A percentile compares a stretch with the other conserved stretches of the same genome.
Evolutionary conservation across 768 basidiomycete genomes (phyloP).

Genomic region (Lyophyllum decastes): DNA sequence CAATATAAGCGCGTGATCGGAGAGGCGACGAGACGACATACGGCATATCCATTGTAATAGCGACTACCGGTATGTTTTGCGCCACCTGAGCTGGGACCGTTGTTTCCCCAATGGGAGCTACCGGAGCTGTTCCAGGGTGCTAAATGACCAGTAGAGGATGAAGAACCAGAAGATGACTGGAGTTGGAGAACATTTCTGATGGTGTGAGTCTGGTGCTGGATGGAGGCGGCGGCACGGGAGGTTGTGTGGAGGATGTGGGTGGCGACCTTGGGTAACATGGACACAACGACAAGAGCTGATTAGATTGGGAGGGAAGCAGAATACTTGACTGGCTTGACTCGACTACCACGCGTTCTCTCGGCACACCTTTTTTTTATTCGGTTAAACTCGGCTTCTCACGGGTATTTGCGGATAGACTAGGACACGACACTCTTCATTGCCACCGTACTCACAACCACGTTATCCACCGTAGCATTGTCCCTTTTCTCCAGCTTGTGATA

Average conservation of each 20-base stretch:
- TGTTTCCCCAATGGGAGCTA: constrained; percentile 49
- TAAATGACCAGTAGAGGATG: constrained; percentile 39
- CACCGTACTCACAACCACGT: constrained; percentile 63
- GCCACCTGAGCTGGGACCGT: constrained; percentile 68
- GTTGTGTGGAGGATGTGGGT: constrained; percentile 78
- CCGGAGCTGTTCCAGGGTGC: constrained; percentile 46
- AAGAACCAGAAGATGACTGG: constrained; percentile 52
- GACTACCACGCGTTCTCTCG: constrained; percentile 10
- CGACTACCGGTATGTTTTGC: constrained; percentile 75
- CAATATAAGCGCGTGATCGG: neutral
- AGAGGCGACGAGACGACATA: constrained; percentile 37
- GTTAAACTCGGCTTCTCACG: constrained; percentile 13
- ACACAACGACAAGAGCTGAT: neutral
- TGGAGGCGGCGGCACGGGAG: constrained; percentile 72
- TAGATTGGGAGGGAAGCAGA: constrained; percentile 10
- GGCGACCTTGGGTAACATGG: constrained; percentile 84
- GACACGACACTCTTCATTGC: constrained; percentile 76
- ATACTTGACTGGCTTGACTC: too few relatives aligned
- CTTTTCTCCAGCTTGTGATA: constrained; percentile 65
- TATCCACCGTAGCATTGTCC: constrained; percentile 46
- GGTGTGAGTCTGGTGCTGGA: constrained; percentile 71
- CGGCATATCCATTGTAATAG: constrained; percentile 70
- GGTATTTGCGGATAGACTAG: constrained; percentile 16
- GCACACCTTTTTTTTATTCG: constrained; percentile 11
- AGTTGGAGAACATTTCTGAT: constrained; percentile 78